A percentile compares a stretch with the other conserved stretches of the same genome.
Conservation (phyloP, 257 asterid species). For the Catharanthus roseus region DNA sequence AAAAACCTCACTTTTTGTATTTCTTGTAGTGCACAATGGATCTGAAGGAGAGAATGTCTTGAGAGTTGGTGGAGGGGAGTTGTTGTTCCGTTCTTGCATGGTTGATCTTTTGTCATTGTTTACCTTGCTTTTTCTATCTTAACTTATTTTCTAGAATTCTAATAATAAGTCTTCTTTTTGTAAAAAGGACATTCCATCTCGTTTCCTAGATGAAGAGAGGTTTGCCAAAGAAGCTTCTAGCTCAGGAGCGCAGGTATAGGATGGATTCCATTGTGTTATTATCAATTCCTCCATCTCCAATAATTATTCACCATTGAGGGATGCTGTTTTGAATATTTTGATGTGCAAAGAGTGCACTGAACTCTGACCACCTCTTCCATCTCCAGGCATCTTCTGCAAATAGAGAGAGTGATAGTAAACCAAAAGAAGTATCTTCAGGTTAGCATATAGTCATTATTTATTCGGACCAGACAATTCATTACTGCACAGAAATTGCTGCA, state of each 20-base stretch:
- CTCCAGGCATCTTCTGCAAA: constrained; percentile 54
- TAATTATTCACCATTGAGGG: neutral
- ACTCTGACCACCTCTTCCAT: neutral
- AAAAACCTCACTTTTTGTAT: neutral
- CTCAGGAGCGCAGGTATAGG: constrained; percentile 73
- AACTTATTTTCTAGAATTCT: neutral
- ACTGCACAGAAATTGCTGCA: constrained; percentile 21
- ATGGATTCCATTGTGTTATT: constrained; percentile 10
- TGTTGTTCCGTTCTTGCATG: constrained; percentile 85
- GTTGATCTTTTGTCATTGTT: constrained; percentile 25
- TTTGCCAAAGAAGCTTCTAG: constrained; percentile 71
- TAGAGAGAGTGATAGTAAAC: constrained; percentile 33
- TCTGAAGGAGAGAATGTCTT: constrained; percentile 84
- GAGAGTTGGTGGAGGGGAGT: constrained; percentile 99
- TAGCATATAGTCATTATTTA: constrained; percentile 16
- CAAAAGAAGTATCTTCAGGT: constrained; percentile 64
- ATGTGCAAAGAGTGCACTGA: neutral
- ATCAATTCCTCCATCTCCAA: neutral
- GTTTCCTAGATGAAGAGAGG: constrained; percentile 64
- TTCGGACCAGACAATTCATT: neutral
- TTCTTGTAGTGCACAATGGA: constrained; percentile 83
- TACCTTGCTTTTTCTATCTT: neutral
- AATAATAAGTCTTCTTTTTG: constrained; percentile 5
- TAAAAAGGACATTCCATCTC: constrained; percentile 81
- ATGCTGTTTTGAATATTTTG: neutral